Conservation (phyloP, 2,329 filamentous ascomycete species). For the Aspergillus tubingensis region DNA sequence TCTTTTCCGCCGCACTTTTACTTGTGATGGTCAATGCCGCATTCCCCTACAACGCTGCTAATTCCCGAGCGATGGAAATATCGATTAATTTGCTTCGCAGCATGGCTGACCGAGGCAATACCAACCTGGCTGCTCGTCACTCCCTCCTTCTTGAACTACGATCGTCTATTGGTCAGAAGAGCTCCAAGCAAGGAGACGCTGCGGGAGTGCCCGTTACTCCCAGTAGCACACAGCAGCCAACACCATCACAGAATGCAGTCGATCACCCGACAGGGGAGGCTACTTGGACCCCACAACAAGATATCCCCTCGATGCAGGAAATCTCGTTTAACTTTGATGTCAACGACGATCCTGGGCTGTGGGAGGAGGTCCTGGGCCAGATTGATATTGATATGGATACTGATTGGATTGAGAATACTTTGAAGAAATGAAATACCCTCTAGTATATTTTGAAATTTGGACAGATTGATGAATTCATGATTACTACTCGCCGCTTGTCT, state of each 20-base stretch:
- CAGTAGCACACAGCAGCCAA: conserved; percentile 19
- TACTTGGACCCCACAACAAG: conserved; percentile 24
- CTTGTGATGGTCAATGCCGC: conserved; percentile 58
- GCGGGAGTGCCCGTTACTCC: conserved; percentile 17
- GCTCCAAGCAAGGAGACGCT: not conserved
- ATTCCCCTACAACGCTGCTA: conserved; percentile 50
- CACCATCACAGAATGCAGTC: conserved; percentile 6
- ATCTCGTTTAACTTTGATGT: conserved; percentile 39
- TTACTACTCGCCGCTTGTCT: no score
- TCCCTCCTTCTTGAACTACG: conserved; percentile 41
- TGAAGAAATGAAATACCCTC: conserved; percentile 22
- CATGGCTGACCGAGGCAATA: conserved; percentile 58
- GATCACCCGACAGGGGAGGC: conserved; percentile 5
- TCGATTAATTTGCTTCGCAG: conserved; percentile 50
- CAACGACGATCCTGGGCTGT: conserved; percentile 43
- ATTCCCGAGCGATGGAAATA: conserved; percentile 49
- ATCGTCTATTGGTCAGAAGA: conserved; percentile 29
- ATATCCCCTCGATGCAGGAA: conserved; percentile 30
- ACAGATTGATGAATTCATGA: no score
- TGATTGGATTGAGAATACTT: conserved; percentile 41
- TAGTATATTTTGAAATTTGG: no score
- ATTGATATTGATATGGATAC: conserved; percentile 47
- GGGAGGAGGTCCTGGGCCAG: conserved; percentile 45
- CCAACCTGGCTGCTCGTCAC: conserved; percentile 48
- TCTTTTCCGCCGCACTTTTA: conserved; percentile 57